Base-by-base conservation (phyloP, 495 filamentous ascomycete genomes). In the Darksidea phi region DNA sequence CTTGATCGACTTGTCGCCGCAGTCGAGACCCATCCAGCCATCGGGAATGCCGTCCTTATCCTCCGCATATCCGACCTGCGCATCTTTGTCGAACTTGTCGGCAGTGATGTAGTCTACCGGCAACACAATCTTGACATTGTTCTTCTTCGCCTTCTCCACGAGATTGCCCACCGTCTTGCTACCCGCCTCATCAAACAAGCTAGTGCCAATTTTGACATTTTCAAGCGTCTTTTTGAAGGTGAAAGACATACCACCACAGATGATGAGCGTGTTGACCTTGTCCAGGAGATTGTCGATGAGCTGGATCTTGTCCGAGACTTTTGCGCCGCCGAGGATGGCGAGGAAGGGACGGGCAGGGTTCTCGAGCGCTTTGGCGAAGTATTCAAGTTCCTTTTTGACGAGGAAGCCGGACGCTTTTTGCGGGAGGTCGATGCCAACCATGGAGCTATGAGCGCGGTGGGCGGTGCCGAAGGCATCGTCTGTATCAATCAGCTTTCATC, bases 361-460 rank as follows among this genome's bases (percentile, higher is more conserved):
- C 80, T 99, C 94, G 34, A 99, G 88, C 32, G 93, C 94, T 80
- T 96, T 84, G 56, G 94, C 94, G 74, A 99, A 99, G 86, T 97
- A 99, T 71, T 97, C 93, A 48, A 99, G 89, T 76, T 99, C 94
- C 81, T 97, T 99, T 88, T 99, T 99, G 79, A 99, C 88, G 67
- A 99, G 86, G 85, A 96, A 97, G 49, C 94, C 94, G 53, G 92
- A 88, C 6, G 94, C 94, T 80, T 93, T 96, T 74, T 96, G 89
- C 51, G 94, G 91, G 21, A 97, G 87, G 59, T 97, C 86, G 50
- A 96, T 81, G 68, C 94, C 94, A 70, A 99, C 94, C 94, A 99
- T 99, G 72, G 91, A 96, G 78, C 90, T 96, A 82, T 99, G 94
- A 25, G 87, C 92, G 74, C 94, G 89, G 80, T 99, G 94, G 41